Evolutionary conservation across 2,329 filamentous ascomycete genomes (phyloP).

Genomic region (Daldinia sp.): DNA sequence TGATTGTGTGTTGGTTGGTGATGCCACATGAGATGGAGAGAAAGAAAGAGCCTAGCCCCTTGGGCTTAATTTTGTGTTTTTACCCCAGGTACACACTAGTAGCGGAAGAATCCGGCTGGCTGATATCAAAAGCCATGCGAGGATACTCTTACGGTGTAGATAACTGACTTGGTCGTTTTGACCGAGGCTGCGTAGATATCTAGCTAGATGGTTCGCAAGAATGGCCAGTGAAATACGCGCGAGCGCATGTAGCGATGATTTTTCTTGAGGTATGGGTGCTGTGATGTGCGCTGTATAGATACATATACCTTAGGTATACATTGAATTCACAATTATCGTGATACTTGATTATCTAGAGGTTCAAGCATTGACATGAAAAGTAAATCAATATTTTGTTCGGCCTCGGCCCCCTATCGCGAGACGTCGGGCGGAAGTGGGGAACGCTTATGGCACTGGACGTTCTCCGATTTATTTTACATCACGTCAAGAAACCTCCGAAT

Average conservation of each 20-base stretch:
- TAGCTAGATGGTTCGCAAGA: slow-evolving; percentile 29
- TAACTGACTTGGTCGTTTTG: slow-evolving; percentile 2
- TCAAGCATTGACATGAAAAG: background rate
- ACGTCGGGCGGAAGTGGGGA: slow-evolving; percentile 37
- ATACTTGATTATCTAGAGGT: background rate
- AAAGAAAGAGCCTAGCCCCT: background rate
- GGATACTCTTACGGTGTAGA: background rate
- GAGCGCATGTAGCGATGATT: background rate
- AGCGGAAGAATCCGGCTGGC: background rate
- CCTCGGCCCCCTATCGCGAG: slow-evolving; percentile 8
- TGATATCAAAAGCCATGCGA: background rate
- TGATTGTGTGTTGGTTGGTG: slow-evolving; percentile 20
- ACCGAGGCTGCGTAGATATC: background rate
- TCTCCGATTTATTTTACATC: slow-evolving; percentile 28
- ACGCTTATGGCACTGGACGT: background rate
- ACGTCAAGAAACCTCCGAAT: slow-evolving; percentile 35
- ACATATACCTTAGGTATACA: background rate
- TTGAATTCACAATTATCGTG: slow-evolving; percentile 1
- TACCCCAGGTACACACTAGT: background rate
- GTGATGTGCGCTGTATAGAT: background rate
- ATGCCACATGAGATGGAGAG: background rate
- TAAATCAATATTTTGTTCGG: background rate
- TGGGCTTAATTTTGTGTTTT: slow-evolving; percentile 1
- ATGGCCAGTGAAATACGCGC: slow-evolving; percentile 22
- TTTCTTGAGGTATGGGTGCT: background rate